These are phyloP conservation scores for Stemphylium lycopersici DNA, from an alignment of 2,329 filamentous ascomycete species.

Conservation along the genomic window DNA sequence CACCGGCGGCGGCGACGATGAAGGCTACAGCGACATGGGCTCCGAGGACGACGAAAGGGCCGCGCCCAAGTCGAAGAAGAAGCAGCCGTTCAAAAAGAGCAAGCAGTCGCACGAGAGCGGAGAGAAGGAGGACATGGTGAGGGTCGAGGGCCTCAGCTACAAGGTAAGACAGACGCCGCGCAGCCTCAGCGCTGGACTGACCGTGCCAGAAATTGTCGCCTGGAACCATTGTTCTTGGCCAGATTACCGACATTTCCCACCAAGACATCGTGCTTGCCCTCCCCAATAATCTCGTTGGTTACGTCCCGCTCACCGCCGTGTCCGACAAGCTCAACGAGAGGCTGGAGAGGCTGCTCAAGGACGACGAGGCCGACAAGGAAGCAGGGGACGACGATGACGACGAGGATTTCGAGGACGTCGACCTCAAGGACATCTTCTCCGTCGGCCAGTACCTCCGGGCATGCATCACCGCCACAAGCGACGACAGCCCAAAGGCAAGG, in stretches of 20 bases:
- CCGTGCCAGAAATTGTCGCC: slow-evolving; percentile 73
- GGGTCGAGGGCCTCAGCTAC: slow-evolving; percentile 86
- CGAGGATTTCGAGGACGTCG: slow-evolving; percentile 63
- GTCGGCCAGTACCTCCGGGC: slow-evolving; percentile 88
- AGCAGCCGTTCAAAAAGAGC: slow-evolving; percentile 57
- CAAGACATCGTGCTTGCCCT: slow-evolving; percentile 81
- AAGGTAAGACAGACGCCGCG: slow-evolving; percentile 65
- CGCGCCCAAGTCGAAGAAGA: slow-evolving; percentile 57
- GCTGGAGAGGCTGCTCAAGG: slow-evolving; percentile 70
- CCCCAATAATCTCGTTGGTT: slow-evolving; percentile 91
- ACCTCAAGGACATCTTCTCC: slow-evolving; percentile 76
- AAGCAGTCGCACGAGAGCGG: slow-evolving; percentile 51
- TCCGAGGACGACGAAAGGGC: slow-evolving; percentile 50
- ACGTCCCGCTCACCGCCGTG: slow-evolving; percentile 89
- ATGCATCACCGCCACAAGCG: slow-evolving; percentile 78
- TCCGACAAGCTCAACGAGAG: slow-evolving; percentile 78
- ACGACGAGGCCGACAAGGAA: slow-evolving; percentile 65
- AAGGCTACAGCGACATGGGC: slow-evolving; percentile 54
- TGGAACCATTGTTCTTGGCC: slow-evolving; percentile 86
- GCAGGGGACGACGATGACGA: slow-evolving; percentile 60
- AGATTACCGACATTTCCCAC: slow-evolving; percentile 79
- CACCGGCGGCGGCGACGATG: slow-evolving; percentile 55
- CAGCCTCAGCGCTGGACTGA: slow-evolving; percentile 17
- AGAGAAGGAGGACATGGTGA: slow-evolving; percentile 60
- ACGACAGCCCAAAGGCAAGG: slow-evolving; percentile 71